Evolutionary conservation across 805 yeast genomes (phyloP).

Genomic region (Blastobotrys attinorum): DNA sequence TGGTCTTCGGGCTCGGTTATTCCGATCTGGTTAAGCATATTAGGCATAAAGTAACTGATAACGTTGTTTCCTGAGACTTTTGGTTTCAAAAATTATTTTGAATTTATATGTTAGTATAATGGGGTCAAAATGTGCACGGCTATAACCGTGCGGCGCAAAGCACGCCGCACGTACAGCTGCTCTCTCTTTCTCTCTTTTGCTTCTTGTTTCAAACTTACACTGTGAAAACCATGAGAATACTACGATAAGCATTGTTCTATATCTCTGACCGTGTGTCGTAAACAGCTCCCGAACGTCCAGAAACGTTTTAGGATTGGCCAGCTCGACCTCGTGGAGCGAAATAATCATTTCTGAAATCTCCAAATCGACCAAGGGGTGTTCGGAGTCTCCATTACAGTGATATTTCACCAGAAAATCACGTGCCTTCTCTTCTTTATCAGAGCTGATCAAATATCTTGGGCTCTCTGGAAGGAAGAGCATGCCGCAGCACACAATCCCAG

Average conservation of each 20-base stretch:
- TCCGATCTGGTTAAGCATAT: neutral
- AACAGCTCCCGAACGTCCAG: slow-evolving; percentile 8
- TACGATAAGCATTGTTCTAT: slow-evolving; percentile 8
- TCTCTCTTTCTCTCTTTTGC: too few species aligned
- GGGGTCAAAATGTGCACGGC: slow-evolving; percentile 3
- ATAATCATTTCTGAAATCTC: slow-evolving; percentile 14
- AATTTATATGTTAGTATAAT: too few species aligned
- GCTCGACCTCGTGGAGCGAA: slow-evolving; percentile 6
- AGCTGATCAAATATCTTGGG: slow-evolving; percentile 72
- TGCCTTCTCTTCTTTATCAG: slow-evolving; percentile 42
- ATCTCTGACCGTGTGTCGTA: slow-evolving; percentile 6
- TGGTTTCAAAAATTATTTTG: too few species aligned
- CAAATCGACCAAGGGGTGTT: slow-evolving; percentile 13
- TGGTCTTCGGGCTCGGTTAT: slow-evolving; percentile 30
- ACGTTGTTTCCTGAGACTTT: slow-evolving; percentile 6
- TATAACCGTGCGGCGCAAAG: slow-evolving; percentile 8
- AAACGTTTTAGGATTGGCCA: slow-evolving; percentile 7
- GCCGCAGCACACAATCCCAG: slow-evolving; percentile 19
- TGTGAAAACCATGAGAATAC: slow-evolving; percentile 12
- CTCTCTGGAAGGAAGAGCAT: slow-evolving; percentile 69
- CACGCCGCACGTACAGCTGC: too few species aligned
- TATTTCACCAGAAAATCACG: slow-evolving; percentile 27
- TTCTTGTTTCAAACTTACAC: too few species aligned
- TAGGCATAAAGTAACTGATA: slow-evolving; percentile 34
- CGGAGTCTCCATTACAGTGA: slow-evolving; percentile 14